phyloP scores from a whole-genome alignment of 495 filamentous ascomycete species.

The Sordaria brevicollis region DNA sequence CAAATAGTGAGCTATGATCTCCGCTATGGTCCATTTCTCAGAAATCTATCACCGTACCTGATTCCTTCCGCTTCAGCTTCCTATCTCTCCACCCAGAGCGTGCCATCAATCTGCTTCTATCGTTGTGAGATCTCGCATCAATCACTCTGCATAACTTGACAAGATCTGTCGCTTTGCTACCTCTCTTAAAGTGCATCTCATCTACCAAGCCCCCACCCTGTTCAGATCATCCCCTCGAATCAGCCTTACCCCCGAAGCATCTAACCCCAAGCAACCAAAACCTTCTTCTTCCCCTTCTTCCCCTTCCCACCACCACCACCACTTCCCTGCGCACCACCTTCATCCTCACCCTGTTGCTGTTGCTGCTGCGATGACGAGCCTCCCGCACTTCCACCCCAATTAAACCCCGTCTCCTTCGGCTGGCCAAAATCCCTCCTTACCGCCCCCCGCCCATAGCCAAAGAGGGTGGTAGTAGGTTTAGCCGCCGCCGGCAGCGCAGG shows the following conservation, averaged over 20 bases:
- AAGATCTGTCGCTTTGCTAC: no score
- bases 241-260: neutral
- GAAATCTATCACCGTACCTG: no score
- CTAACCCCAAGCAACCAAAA: slow-evolving; percentile 50
- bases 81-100: no score
- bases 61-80: no score
- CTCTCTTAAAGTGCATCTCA: no score
- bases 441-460: slow-evolving; percentile 62
- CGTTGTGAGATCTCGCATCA: no score
- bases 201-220: no score
- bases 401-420: slow-evolving; percentile 27
- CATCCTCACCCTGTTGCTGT: neutral
- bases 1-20: no score
- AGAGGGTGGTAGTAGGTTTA: slow-evolving; percentile 70
- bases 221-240: no score
- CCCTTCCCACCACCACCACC: slow-evolving; percentile 30
- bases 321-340: slow-evolving; percentile 22
- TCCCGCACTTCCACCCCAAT: slow-evolving; percentile 22
- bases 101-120: no score
- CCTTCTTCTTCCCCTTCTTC: slow-evolving; percentile 74
- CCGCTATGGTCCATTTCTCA: no score
- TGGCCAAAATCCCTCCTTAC: slow-evolving; percentile 56
- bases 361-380: neutral
- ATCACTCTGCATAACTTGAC: no score
- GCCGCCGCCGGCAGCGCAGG: slow-evolving; percentile 70